Evolutionary conservation across 768 basidiomycete species (phyloP).

Genomic region (Stropharia rugosoannulata): DNA sequence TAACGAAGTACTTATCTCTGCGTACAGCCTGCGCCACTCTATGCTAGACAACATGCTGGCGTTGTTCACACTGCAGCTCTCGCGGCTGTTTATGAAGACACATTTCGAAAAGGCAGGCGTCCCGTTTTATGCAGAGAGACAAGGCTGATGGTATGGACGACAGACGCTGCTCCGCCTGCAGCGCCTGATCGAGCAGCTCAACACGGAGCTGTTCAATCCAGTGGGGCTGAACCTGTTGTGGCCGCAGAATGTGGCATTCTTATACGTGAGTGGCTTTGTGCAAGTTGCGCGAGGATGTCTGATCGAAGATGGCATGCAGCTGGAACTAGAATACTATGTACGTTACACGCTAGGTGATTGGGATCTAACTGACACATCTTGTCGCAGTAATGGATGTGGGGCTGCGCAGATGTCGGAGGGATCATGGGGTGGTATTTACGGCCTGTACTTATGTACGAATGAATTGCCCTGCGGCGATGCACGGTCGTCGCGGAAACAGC

Average conservation of each 20-base stretch:
- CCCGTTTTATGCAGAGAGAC: background rate
- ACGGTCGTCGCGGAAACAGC: slow-evolving; percentile 3
- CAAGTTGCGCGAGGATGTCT: slow-evolving; percentile 6
- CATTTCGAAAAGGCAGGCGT: slow-evolving; percentile 78
- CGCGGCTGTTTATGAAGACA: slow-evolving; percentile 60
- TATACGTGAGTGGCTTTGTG: slow-evolving; percentile 71
- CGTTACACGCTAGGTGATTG: slow-evolving; percentile 28
- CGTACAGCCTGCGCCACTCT: slow-evolving; percentile 73
- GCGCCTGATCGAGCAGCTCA: slow-evolving; percentile 62
- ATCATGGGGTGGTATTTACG: background rate
- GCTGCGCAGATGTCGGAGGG: background rate
- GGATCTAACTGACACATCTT: background rate
- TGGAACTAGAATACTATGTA: slow-evolving; percentile 95
- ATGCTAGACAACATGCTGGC: slow-evolving; percentile 79
- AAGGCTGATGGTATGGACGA: slow-evolving; percentile 1
- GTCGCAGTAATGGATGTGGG: background rate
- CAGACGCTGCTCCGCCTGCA: slow-evolving; percentile 80
- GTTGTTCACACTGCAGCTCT: slow-evolving; percentile 79
- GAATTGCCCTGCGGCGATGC: background rate
- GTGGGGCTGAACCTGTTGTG: slow-evolving; percentile 85
- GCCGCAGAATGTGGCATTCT: slow-evolving; percentile 82
- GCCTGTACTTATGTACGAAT: background rate
- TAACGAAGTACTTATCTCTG: slow-evolving; percentile 85
- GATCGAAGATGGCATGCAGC: slow-evolving; percentile 38
- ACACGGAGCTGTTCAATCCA: slow-evolving; percentile 77